A percentile compares a stretch with the other conserved stretches of the same genome.
Conservation (phyloP, 2,329 filamentous ascomycete genomes). For the Fusarium pilosicola region DNA sequence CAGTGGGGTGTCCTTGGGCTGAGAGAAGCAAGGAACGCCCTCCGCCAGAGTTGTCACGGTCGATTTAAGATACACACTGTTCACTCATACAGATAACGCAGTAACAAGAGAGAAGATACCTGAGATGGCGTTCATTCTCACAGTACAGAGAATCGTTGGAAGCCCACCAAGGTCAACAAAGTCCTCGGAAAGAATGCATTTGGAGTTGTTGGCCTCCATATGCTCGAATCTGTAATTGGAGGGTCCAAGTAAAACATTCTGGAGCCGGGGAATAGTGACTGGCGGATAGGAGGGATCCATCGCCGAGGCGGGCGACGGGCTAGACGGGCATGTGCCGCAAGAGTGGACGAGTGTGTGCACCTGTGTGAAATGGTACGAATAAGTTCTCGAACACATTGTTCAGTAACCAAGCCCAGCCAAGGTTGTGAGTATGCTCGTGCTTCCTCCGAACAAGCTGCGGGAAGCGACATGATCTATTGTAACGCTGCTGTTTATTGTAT, state of each 20-base stretch:
- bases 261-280: slow-evolving; percentile 20
- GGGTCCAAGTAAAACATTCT: slow-evolving; percentile 25
- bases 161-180: neutral
- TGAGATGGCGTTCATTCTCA: neutral
- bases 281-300: slow-evolving; percentile 30
- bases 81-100: neutral
- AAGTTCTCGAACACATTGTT: slow-evolving; percentile 3
- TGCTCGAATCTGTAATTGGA: slow-evolving; percentile 23
- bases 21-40: slow-evolving; percentile 1
- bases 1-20: slow-evolving; percentile 6
- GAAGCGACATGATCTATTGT: neutral
- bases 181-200: slow-evolving; percentile 1
- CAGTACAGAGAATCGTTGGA: neutral
- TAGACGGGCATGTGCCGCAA: slow-evolving; percentile 19
- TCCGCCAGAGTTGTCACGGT: neutral
- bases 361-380: slow-evolving; percentile 7
- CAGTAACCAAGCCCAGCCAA: neutral
- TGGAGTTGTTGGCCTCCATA: slow-evolving; percentile 11
- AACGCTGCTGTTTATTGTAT: slow-evolving; percentile 5
- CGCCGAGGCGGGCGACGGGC: slow-evolving; percentile 22
- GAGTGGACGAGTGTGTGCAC: slow-evolving; percentile 12
- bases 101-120: neutral
- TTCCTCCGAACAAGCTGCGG: neutral
- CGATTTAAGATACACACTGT: neutral
- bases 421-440: neutral